Evolutionary conservation across 2,329 filamentous ascomycete genomes (phyloP).

Genomic region (Lachnellula hyalina): DNA sequence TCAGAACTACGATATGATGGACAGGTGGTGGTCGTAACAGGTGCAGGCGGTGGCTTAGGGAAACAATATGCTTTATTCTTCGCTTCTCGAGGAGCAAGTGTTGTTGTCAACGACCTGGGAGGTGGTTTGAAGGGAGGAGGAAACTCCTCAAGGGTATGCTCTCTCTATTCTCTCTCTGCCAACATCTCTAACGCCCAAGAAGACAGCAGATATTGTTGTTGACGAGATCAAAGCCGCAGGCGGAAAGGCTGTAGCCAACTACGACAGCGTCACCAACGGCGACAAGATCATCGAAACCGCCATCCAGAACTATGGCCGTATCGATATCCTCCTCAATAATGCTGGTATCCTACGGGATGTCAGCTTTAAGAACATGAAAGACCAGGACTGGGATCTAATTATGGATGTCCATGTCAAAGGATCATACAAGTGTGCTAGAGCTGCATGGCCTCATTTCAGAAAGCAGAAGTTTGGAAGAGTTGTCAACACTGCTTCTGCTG

Average conservation of each 20-base stretch:
- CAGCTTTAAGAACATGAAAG: conserved; percentile 98
- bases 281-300: conserved; percentile 91
- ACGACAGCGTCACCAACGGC: conserved; percentile 89
- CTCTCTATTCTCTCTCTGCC: neutral
- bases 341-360: conserved; percentile 88
- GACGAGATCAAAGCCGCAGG: conserved; percentile 79
- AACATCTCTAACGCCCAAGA: conserved; percentile 6
- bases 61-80: conserved; percentile 86
- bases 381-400: conserved; percentile 93
- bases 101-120: conserved; percentile 95
- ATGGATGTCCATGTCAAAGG: conserved; percentile 89
- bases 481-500: conserved; percentile 95
- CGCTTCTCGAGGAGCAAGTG: conserved; percentile 80
- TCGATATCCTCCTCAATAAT: conserved; percentile 97
- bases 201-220: conserved; percentile 81
- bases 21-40: conserved; percentile 85
- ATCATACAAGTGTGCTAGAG: conserved; percentile 90
- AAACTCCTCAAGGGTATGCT: conserved; percentile 69
- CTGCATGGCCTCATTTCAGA: conserved; percentile 95
- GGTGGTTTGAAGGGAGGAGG: conserved; percentile 92
- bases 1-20: conserved; percentile 72
- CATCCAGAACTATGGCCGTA: conserved; percentile 73
- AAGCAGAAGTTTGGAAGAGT: conserved; percentile 98
- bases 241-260: conserved; percentile 96
- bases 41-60: conserved; percentile 76